Base-by-base conservation (phyloP, 345 rosid species). In the Geranium rotundifolium region DNA sequence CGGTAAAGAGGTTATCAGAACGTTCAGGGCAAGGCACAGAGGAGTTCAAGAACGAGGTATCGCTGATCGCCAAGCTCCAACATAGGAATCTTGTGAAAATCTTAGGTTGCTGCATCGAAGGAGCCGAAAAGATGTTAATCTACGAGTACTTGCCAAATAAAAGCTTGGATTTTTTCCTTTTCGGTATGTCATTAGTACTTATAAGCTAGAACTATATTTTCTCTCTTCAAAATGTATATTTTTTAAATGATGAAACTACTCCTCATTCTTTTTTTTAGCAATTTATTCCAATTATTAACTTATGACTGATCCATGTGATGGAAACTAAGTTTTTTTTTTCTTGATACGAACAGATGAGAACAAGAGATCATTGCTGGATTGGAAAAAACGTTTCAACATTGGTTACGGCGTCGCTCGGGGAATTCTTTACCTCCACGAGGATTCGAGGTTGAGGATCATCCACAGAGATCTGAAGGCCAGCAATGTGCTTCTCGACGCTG, bases 361-460 rank as follows among this genome's bases (percentile, higher is more conserved):
- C 29, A 81, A 73, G 19, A 72, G 72, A 58, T 57, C 67, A 0
- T 9, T 34, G 55, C 4, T 85, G 29, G 77, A 84, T 46, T 87
- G 97, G 97, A 59, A 57, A 15, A 85, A 71, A 63, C 71, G 86
- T 3, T 77, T 79, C 14, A 81, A 76, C 7, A 85, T 87, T 15
- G 78, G 84, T 27, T 57, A 74, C 0, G 87, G 95, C 31, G 64
- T 87, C 54, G 90, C 88, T 56, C 81, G 88, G 4, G 92, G 58
- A 39, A 29, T 60, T n/a, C 63, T 60, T n/a, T 34, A 60, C 63
- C 63, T 60, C 9, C 63, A 60, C 52, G 8, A 20, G 31, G 46
- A 60, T 49, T 60, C 63, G 15, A 31, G 62, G 29, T 15, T n/a
- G 62, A 59, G 50, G 39, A 31, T 59, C 19, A 59, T 17, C 14